Base-by-base conservation (phyloP, 192 early-diverging fungal species). In the Dimargaris verticillata region DNA sequence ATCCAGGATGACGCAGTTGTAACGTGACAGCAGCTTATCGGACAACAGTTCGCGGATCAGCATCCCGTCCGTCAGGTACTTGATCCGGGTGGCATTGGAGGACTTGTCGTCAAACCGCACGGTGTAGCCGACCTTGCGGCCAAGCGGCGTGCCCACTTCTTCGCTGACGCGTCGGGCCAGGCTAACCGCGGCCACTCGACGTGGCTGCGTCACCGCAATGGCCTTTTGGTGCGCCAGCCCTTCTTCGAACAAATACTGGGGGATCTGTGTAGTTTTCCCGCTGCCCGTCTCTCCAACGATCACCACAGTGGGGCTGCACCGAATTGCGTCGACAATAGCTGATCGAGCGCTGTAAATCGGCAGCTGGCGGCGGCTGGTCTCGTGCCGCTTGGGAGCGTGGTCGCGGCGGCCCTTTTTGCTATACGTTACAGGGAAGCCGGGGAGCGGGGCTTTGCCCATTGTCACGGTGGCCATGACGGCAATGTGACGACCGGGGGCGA, bases 1-100 rank as follows among this genome's bases (percentile, higher is more conserved):
- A 63, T 99, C 95, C 42, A 99, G 66, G 28, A 99, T 79, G 63
- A 99, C 82, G 10, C 88, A 85, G 33, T 82, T 81, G 70, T 99
- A 99, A 33, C 78, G 66, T 1, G 71, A 62, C 11, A 99, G 66
- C 55, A 91, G 52, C 18, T 79, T 75, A 67, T 99, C 93, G 5
- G 83, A 77, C 54, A 96, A 70, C 5, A 96, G 75, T 68, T 99
- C 95, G 9, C 93, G 76, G 25, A 99, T 66, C 52, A 99, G 77
- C 83, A 99, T 86, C 61, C 96, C 96, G 60, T 99, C 96, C 0
- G 96, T 99, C 73, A 95, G 80, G 66, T 89, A 99, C 70, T 92
- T 92, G 55, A 99, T 83, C 60, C 82, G 67, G 0, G 96, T 97
- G 15, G 78, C 65, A 29, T 63, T 68, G 17, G 81, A 84, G 3